Percentiles rank a stretch among this genome's conserved stretches.
Conservation (phyloP, 129 eudicot species). For the Oenanthe sinensis region DNA sequence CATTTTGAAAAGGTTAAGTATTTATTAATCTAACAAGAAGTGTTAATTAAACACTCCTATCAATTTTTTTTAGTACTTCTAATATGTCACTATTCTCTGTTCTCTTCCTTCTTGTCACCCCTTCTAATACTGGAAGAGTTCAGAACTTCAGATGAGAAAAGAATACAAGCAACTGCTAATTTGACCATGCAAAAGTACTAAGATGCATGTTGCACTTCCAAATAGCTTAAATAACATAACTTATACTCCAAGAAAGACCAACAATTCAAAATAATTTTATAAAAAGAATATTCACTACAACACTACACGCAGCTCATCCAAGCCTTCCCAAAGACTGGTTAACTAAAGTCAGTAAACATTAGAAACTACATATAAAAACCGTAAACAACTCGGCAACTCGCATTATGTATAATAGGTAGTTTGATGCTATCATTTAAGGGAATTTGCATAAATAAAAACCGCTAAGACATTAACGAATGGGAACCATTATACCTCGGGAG, state of each 20-base stretch:
- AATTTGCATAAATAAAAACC: not conserved
- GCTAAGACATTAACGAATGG: slow-evolving; percentile 3
- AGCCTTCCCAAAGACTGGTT: too few relatives aligned
- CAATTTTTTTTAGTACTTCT: not conserved
- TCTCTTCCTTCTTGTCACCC: not conserved
- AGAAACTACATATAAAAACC: not conserved
- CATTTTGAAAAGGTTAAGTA: not conserved
- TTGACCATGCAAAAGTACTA: not conserved
- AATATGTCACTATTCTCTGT: not conserved
- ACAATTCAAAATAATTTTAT: not conserved
- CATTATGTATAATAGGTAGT: not conserved
- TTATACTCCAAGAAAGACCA: not conserved
- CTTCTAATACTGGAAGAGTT: not conserved
- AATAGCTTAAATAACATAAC: not conserved
- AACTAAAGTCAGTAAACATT: not conserved
- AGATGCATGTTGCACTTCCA: not conserved
- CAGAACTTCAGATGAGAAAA: not conserved
- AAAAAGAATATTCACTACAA: too few relatives aligned
- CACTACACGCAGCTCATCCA: too few relatives aligned
- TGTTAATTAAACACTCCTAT: not conserved
- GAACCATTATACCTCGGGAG: slow-evolving; percentile 63
- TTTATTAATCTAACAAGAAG: not conserved
- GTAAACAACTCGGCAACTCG: not conserved
- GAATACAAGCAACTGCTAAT: not conserved
- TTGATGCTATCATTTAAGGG: not conserved